Evolutionary conservation across 2,329 filamentous ascomycete genomes (phyloP).

Genomic region (Aspergillus uvarum): DNA sequence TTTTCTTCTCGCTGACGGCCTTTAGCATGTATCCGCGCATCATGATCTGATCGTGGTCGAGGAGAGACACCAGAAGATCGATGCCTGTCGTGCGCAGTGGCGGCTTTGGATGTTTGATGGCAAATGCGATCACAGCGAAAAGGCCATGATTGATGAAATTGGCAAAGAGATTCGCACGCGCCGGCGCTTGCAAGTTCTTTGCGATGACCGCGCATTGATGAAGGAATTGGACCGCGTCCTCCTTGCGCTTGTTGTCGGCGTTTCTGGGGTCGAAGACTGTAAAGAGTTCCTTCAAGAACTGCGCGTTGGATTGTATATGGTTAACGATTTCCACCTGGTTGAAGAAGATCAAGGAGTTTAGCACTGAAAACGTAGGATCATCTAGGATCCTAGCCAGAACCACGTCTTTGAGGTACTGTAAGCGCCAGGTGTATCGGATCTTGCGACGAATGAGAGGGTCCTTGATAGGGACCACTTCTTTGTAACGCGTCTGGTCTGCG

Average conservation of each 20-base stretch:
- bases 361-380: slow-evolving; percentile 94
- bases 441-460: slow-evolving; percentile 79
- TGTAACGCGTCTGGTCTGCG: slow-evolving; percentile 82
- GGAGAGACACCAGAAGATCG: slow-evolving; percentile 88
- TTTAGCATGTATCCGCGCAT: slow-evolving; percentile 91
- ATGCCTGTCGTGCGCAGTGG: slow-evolving; percentile 86
- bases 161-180: slow-evolving; percentile 77
- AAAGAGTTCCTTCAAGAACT: slow-evolving; percentile 83
- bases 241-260: slow-evolving; percentile 69
- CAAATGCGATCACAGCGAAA: slow-evolving; percentile 86
- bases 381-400: slow-evolving; percentile 93
- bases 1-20: slow-evolving; percentile 81
- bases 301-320: slow-evolving; percentile 78
- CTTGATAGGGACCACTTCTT: slow-evolving; percentile 92
- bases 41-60: slow-evolving; percentile 94
- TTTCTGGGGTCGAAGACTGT: slow-evolving; percentile 72
- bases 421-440: slow-evolving; percentile 92
- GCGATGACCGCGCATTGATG: slow-evolving; percentile 93
- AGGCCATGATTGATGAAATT: slow-evolving; percentile 88
- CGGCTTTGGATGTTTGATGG: slow-evolving; percentile 80
- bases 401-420: slow-evolving; percentile 98
- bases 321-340: slow-evolving; percentile 98
- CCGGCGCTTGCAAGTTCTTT: slow-evolving; percentile 86
- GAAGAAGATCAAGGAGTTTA: slow-evolving; percentile 98
- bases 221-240: slow-evolving; percentile 93